phyloP scores from a whole-genome alignment of 1,284 basidiomycete species.

The Stygiomarasmius scandens region DNA sequence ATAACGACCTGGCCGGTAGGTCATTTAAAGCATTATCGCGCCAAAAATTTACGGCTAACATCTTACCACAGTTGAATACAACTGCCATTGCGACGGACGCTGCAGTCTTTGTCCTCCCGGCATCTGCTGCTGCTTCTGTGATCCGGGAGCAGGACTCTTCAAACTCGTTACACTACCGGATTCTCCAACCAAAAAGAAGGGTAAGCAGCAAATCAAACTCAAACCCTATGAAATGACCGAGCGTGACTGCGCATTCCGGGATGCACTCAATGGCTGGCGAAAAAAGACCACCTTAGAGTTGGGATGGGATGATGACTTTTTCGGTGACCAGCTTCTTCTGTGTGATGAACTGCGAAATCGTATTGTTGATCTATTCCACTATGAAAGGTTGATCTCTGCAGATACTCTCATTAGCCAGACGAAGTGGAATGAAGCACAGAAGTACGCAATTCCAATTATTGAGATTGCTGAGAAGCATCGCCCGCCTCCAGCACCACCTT shows the following conservation, averaged over 20 bases:
- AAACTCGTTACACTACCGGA: not conserved
- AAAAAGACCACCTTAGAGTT: constrained; percentile 1
- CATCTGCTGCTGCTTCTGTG: constrained; percentile 17
- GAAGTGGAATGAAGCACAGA: too few species aligned
- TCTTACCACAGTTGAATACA: not conserved
- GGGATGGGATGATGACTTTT: constrained; percentile 10
- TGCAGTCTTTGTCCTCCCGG: not conserved
- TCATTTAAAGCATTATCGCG: too few species aligned
- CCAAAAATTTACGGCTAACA: not conserved
- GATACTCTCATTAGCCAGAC: not conserved
- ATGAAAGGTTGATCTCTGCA: constrained; percentile 12
- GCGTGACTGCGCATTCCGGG: not conserved
- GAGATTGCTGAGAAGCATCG: constrained; percentile 8
- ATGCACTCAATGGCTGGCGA: constrained; percentile 13
- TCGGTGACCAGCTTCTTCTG: constrained; percentile 17
- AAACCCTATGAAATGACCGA: not conserved
- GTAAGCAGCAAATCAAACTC: constrained; percentile 2
- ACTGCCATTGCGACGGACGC: not conserved
- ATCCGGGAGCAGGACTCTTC: not conserved
- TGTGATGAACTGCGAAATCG: constrained; percentile 10
- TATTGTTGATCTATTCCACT: constrained; percentile 19
- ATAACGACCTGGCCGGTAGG: not conserved
- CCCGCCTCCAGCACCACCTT: not conserved
- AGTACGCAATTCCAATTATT: not conserved
- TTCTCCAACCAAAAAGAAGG: not conserved